A percentile compares a stretch with the other conserved stretches of the same genome.
These are phyloP conservation scores for Umbelopsis vinacea DNA, from an alignment of 192 early-diverging fungal genomes.

Conservation along the genomic window DNA sequence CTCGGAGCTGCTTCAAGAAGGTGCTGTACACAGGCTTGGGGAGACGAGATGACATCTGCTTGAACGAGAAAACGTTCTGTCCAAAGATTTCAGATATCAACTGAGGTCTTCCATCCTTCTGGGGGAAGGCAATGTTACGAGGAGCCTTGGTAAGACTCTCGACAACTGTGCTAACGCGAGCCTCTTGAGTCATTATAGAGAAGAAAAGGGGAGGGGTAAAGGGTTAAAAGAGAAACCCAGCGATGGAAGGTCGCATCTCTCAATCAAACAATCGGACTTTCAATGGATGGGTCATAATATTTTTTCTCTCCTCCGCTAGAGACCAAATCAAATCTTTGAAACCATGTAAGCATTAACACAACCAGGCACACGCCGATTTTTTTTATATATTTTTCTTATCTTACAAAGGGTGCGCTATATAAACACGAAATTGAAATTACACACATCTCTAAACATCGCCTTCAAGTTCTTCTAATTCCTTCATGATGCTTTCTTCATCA, in stretches of 20 bases:
- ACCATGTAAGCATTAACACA: not conserved
- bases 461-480: constrained; percentile 20
- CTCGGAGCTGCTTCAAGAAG: constrained; percentile 92
- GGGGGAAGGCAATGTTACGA: constrained; percentile 82
- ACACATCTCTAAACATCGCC: not conserved
- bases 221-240: not conserved
- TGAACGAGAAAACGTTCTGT: constrained; percentile 91
- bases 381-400: not conserved
- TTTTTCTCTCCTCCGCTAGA: not conserved
- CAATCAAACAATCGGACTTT: constrained; percentile 21
- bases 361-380: not conserved
- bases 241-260: not conserved
- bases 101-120: constrained; percentile 69
- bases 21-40: constrained; percentile 94
- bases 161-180: constrained; percentile 49
- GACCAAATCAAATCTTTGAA: too few species aligned
- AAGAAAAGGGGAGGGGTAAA: not conserved
- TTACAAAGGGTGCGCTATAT: not conserved
- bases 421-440: too few species aligned
- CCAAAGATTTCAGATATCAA: constrained; percentile 93
- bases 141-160: constrained; percentile 64
- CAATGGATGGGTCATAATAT: constrained; percentile 1
- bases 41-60: constrained; percentile 84
- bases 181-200: constrained; percentile 40
- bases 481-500: constrained; percentile 14